Evolutionary conservation across 352 stramenopile species (phyloP).

Genomic region (Heterotrichella gracilis): DNA sequence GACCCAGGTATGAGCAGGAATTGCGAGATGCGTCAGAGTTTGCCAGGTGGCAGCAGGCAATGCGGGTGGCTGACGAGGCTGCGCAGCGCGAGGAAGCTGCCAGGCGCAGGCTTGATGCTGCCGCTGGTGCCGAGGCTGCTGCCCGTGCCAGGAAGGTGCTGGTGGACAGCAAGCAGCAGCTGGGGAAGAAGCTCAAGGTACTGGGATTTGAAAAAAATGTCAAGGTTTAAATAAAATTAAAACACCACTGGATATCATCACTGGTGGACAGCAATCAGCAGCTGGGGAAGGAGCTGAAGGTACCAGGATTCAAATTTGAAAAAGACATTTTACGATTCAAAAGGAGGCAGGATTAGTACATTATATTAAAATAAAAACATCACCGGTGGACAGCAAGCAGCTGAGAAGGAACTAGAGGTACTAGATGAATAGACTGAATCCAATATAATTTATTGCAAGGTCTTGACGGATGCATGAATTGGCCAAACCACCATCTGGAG

Average conservation of each 20-base stretch:
- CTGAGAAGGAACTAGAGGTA: not conserved
- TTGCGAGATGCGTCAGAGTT: slow-evolving; percentile 51
- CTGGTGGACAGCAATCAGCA: slow-evolving; percentile 30
- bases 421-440: not conserved
- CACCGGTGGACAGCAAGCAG: too few species aligned
- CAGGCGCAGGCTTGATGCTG: too few species aligned
- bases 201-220: not conserved
- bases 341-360: too few species aligned
- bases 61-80: slow-evolving; percentile 40
- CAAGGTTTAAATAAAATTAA: not conserved
- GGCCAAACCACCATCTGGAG: not conserved
- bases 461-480: not conserved
- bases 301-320: not conserved
- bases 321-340: too few species aligned
- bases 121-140: too few species aligned
- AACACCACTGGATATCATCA: slow-evolving; percentile 27
- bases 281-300: slow-evolving; percentile 18
- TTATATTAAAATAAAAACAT: too few species aligned
- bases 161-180: too few species aligned
- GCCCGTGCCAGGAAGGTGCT: too few species aligned
- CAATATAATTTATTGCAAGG: not conserved
- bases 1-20: slow-evolving; percentile 52
- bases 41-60: slow-evolving; percentile 45
- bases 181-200: not conserved
- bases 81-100: too few species aligned